These are phyloP conservation scores for Quercus agrifolia DNA, from an alignment of 306 rosid genomes.

Conservation along the genomic window DNA sequence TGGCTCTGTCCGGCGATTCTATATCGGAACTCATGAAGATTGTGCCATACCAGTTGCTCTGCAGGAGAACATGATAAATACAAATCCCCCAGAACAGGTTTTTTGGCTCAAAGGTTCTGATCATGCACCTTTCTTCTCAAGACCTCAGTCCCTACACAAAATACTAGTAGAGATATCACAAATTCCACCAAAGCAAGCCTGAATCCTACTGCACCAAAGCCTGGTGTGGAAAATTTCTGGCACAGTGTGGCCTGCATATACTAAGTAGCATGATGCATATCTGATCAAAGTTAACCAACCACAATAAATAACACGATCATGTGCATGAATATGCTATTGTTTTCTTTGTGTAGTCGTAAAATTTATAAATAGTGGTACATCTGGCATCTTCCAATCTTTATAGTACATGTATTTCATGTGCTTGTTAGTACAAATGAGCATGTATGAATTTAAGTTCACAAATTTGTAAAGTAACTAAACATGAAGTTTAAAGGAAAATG, in stretches of 20 bases:
- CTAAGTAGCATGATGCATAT: too few relatives aligned
- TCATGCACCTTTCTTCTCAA: slow-evolving; percentile 96
- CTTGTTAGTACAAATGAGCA: too few relatives aligned
- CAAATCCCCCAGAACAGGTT: slow-evolving; percentile 69
- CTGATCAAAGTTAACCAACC: too few relatives aligned
- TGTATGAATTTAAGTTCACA: too few relatives aligned
- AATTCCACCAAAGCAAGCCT: slow-evolving; percentile 21
- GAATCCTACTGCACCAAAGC: background rate
- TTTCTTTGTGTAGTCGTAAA: too few relatives aligned
- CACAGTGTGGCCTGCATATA: background rate
- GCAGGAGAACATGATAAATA: slow-evolving; percentile 75
- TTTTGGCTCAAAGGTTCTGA: slow-evolving; percentile 79
- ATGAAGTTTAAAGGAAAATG: too few relatives aligned
- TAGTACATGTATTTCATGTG: too few relatives aligned
- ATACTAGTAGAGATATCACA: slow-evolving; percentile 76
- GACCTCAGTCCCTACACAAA: slow-evolving; percentile 94
- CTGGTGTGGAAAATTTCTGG: background rate
- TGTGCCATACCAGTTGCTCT: slow-evolving; percentile 64
- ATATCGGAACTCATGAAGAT: slow-evolving; percentile 81
- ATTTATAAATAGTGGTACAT: too few relatives aligned
- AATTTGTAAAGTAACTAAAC: too few relatives aligned
- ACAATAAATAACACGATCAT: too few relatives aligned
- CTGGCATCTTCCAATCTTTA: too few relatives aligned
- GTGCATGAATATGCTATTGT: too few relatives aligned
- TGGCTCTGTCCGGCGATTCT: slow-evolving; percentile 73